These are phyloP conservation scores for Testicularia cyperi DNA, from an alignment of 1,284 basidiomycete genomes.

Conservation along the genomic window DNA sequence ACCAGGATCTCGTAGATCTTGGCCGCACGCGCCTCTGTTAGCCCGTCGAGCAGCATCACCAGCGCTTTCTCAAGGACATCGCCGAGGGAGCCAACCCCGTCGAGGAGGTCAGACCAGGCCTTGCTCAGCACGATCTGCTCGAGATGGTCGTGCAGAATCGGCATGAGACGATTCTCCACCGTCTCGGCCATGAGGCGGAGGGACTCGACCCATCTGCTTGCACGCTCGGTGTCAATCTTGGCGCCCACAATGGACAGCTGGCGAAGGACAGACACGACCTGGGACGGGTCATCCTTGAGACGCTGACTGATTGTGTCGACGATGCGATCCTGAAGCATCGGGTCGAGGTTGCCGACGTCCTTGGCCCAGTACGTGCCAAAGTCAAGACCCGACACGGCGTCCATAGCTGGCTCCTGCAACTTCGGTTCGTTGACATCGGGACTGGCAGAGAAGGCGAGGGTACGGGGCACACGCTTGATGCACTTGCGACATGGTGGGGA, in stretches of 20 bases:
- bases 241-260: conserved; percentile 43
- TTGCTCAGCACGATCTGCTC: conserved; percentile 36
- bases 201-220: conserved; percentile 46
- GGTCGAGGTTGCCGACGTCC: conserved; percentile 49
- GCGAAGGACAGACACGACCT: conserved; percentile 22
- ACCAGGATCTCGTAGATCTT: conserved; percentile 45
- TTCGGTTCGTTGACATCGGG: conserved; percentile 42
- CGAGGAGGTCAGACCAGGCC: conserved; percentile 41
- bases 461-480: conserved; percentile 46
- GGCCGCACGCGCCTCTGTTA: conserved; percentile 44
- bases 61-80: conserved; percentile 48
- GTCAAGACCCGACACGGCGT: conserved; percentile 35
- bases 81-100: conserved; percentile 41
- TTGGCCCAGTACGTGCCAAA: conserved; percentile 54
- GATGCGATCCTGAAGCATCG: conserved; percentile 30
- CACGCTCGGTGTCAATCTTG: conserved; percentile 42
- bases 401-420: conserved; percentile 24
- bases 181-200: conserved; percentile 49
- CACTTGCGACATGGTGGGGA: conserved; percentile 52
- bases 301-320: conserved; percentile 26
- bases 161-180: conserved; percentile 35
- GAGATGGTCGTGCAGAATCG: conserved; percentile 28
- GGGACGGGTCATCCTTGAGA: conserved; percentile 16
- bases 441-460: conserved; percentile 38
- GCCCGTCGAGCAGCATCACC: conserved; percentile 46